phyloP scores from a whole-genome alignment of 495 filamentous ascomycete species.

The Aspergillus sclerotioniger region DNA sequence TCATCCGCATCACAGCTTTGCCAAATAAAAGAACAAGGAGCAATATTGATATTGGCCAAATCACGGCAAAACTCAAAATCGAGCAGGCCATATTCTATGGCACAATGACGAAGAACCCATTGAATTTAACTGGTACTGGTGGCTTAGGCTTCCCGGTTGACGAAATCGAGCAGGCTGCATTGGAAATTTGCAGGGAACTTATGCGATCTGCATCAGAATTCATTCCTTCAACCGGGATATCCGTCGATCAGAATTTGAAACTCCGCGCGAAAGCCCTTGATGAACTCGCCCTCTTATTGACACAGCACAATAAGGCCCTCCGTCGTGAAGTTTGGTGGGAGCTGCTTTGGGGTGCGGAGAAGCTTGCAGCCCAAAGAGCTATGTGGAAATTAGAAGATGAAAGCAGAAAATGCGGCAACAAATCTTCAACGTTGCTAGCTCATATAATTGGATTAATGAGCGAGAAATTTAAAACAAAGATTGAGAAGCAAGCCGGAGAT shows the following conservation, averaged over 20 bases:
- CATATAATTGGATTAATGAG: slow-evolving; percentile 69
- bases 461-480: slow-evolving; percentile 61
- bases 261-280: slow-evolving; percentile 65
- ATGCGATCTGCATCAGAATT: slow-evolving; percentile 70
- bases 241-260: slow-evolving; percentile 76
- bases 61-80: slow-evolving; percentile 82
- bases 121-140: slow-evolving; percentile 68
- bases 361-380: slow-evolving; percentile 75
- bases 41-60: slow-evolving; percentile 35
- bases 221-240: slow-evolving; percentile 66
- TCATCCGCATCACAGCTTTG: slow-evolving; percentile 62
- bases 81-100: slow-evolving; percentile 95
- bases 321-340: slow-evolving; percentile 69
- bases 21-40: slow-evolving; percentile 27
- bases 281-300: slow-evolving; percentile 67
- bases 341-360: slow-evolving; percentile 86
- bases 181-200: slow-evolving; percentile 77
- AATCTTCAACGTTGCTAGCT: slow-evolving; percentile 57
- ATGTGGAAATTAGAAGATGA: slow-evolving; percentile 77
- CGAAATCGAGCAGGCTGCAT: slow-evolving; percentile 75
- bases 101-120: slow-evolving; percentile 69
- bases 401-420: slow-evolving; percentile 42
- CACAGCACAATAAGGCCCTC: slow-evolving; percentile 52
- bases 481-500: slow-evolving; percentile 56
- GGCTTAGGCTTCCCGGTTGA: slow-evolving; percentile 59